Percentiles rank a stretch among this genome's conserved stretches.
phyloP scores from a whole-genome alignment of 2,329 filamentous ascomycete genomes.

The Clathrospora elynae region DNA sequence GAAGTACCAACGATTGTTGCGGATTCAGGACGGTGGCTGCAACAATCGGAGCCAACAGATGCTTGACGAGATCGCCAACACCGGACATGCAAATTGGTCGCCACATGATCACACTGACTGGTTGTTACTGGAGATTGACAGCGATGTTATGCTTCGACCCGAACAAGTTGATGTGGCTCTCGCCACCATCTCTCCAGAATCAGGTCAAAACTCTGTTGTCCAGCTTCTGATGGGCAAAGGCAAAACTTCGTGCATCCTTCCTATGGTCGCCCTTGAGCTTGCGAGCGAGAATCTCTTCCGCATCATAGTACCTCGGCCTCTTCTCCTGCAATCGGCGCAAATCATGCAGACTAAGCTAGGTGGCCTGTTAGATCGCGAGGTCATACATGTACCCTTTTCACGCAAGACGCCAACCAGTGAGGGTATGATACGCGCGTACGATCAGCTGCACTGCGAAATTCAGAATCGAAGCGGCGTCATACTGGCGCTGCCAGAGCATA shows the following conservation, averaged over 20 bases:
- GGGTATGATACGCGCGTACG: constrained; percentile 45
- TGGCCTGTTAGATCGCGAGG: constrained; percentile 59
- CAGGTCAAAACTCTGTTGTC: constrained; percentile 29
- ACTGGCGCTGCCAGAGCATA: constrained; percentile 66
- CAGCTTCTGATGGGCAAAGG: no score
- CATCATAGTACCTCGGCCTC: no score
- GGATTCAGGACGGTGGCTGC: constrained; percentile 45
- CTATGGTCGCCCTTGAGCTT: no score
- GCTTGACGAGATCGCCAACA: constrained; percentile 50
- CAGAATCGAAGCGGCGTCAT: constrained; percentile 58
- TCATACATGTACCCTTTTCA: constrained; percentile 65
- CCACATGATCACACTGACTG: constrained; percentile 61
- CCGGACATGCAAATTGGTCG: constrained; percentile 62
- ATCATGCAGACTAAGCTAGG: no score
- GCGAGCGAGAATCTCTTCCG: no score
- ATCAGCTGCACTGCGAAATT: constrained; percentile 53
- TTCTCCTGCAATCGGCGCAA: no score
- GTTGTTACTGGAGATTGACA: constrained; percentile 68
- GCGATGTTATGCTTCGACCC: constrained; percentile 63
- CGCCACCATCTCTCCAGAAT: constrained; percentile 55
- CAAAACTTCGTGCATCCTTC: no score
- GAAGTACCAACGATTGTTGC: constrained; percentile 50
- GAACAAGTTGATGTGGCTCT: constrained; percentile 63
- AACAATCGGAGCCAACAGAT: constrained; percentile 23
- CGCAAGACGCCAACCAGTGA: constrained; percentile 50